A percentile compares a stretch with the other conserved stretches of the same genome.
phyloP scores from a whole-genome alignment of 345 rosid species.

The Aurinia saxatilis region DNA sequence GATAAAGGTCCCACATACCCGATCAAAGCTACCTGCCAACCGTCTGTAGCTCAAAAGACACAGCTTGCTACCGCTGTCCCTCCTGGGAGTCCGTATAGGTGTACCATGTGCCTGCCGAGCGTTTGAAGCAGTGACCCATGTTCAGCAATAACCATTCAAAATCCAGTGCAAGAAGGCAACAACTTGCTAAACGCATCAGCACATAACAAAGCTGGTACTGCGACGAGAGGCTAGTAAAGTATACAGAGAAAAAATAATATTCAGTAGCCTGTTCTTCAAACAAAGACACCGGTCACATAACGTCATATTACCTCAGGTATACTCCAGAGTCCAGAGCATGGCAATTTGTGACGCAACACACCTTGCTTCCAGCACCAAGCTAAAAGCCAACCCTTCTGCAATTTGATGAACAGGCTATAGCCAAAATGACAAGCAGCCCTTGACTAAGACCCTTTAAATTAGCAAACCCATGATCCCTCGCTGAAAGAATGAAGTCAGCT shows the following conservation, averaged over 20 bases:
- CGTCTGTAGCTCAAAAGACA: slow-evolving; percentile 80
- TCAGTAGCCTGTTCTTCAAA: slow-evolving; percentile 1
- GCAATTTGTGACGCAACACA: slow-evolving; percentile 99
- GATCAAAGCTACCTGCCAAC: slow-evolving; percentile 82
- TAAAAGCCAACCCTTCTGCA: slow-evolving; percentile 97
- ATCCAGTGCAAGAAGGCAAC: slow-evolving; percentile 97
- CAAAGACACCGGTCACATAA: neutral
- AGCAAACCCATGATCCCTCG: slow-evolving; percentile 98
- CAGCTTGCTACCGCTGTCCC: slow-evolving; percentile 99
- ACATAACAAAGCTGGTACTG: slow-evolving; percentile 95
- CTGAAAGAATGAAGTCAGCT: slow-evolving; percentile 85
- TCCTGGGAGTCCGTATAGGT: slow-evolving; percentile 87
- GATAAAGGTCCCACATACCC: slow-evolving; percentile 91
- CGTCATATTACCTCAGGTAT: slow-evolving; percentile 72
- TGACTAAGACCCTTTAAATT: slow-evolving; percentile 93
- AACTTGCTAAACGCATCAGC: slow-evolving; percentile 94
- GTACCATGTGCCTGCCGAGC: slow-evolving; percentile 95
- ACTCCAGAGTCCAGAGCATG: slow-evolving; percentile 99
- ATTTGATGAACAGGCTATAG: slow-evolving; percentile 97
- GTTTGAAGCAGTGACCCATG: slow-evolving; percentile 98
- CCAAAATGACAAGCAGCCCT: slow-evolving; percentile 96
- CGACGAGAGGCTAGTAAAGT: slow-evolving; percentile 75
- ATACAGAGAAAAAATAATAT: neutral
- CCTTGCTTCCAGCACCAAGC: slow-evolving; percentile 96
- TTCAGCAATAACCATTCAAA: slow-evolving; percentile 99